These are phyloP conservation scores for Chaetomium globosum DNA, from an alignment of 2,329 filamentous ascomycete genomes.

Conservation along the genomic window DNA sequence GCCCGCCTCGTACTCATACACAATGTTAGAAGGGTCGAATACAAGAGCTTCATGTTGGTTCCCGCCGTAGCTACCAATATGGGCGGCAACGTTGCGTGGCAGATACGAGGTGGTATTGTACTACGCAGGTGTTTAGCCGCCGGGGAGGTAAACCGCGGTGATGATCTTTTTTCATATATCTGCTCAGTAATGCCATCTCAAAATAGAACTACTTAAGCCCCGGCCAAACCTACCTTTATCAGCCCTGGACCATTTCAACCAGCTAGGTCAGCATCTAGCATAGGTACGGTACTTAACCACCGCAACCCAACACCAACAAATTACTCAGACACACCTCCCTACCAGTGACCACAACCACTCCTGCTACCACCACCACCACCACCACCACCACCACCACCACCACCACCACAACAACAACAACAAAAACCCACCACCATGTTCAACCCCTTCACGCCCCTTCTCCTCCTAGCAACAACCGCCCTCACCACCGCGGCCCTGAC, in stretches of 20 bases:
- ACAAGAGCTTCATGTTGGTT: not conserved
- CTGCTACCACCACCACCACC: too few species aligned
- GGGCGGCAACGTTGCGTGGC: slow-evolving; percentile 20
- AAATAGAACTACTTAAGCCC: not conserved
- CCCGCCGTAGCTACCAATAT: not conserved
- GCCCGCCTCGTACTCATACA: too few species aligned
- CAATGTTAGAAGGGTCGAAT: not conserved
- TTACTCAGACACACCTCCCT: too few species aligned
- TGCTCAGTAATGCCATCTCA: not conserved
- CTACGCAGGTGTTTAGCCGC: slow-evolving; percentile 9
- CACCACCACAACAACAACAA: not conserved
- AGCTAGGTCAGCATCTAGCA: not conserved
- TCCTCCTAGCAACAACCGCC: not conserved
- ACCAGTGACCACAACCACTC: too few species aligned
- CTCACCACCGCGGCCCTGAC: not conserved
- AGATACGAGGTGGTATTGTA: slow-evolving; percentile 12
- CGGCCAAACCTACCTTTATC: not conserved
- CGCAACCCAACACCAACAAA: not conserved
- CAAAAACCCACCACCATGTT: not conserved
- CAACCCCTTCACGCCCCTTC: not conserved
- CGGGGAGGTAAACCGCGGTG: not conserved
- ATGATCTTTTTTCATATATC: slow-evolving; percentile 12
- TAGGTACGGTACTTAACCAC: too few species aligned
- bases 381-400: not conserved
- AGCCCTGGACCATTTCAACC: not conserved